phyloP scores from a whole-genome alignment of 2,329 filamentous ascomycete genomes.

The Ceratocystis albifundus region DNA sequence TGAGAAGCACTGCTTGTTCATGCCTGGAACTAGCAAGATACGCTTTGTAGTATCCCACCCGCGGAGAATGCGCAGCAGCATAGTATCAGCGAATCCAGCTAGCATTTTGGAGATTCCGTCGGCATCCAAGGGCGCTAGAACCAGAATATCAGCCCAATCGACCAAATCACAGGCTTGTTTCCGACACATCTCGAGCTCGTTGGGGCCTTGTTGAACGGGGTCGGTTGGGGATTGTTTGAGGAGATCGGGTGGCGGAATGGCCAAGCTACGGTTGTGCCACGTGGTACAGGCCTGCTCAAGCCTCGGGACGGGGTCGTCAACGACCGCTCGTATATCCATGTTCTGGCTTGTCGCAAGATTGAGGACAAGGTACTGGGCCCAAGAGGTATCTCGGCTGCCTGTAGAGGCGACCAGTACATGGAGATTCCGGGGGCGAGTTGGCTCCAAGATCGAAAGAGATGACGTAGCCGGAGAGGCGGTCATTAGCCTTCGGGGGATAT shows the following conservation, averaged over 20 bases:
- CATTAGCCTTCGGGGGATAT: conserved; percentile 11
- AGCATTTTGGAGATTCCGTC: conserved; percentile 81
- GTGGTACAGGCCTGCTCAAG: conserved; percentile 52
- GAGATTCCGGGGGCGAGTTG: conserved; percentile 30
- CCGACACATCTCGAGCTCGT: conserved; percentile 18
- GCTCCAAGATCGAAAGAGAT: conserved; percentile 32
- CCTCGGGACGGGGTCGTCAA: conserved; percentile 53
- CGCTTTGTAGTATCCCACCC: conserved; percentile 82
- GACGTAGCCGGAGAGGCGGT: conserved; percentile 28
- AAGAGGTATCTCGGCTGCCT: conserved; percentile 52
- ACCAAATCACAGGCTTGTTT: conserved; percentile 52
- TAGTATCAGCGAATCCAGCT: conserved; percentile 66
- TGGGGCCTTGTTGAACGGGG: conserved; percentile 21
- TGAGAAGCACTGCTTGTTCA: conserved; percentile 83
- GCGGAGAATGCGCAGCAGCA: conserved; percentile 68
- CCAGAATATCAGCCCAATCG: conserved; percentile 77
- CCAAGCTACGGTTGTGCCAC: conserved; percentile 42
- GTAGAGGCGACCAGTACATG: conserved; percentile 56
- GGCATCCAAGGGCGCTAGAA: conserved; percentile 74
- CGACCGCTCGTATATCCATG: conserved; percentile 50
- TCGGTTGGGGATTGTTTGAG: conserved; percentile 14
- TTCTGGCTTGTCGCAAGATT: conserved; percentile 54
- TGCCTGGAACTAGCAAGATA: conserved; percentile 73
- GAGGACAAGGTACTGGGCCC: conserved; percentile 53
- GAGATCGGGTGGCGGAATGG: conserved; percentile 33